phyloP scores from a whole-genome alignment of 768 basidiomycete genomes.

The Lactarius vividus region DNA sequence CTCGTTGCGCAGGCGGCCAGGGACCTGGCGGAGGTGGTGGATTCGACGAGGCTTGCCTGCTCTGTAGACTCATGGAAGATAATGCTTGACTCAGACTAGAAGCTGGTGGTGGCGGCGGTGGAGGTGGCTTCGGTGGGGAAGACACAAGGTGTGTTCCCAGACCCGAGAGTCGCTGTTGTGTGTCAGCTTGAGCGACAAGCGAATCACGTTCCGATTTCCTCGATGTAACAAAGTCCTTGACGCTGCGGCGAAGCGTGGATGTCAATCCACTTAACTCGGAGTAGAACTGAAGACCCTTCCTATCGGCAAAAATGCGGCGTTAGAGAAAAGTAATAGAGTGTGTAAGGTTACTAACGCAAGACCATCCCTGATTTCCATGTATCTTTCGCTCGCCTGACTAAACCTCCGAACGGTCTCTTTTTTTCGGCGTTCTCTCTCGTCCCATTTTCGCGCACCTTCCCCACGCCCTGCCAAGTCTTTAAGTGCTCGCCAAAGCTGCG shows the following conservation, averaged over 20 bases:
- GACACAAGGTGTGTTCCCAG: slow-evolving; percentile 35
- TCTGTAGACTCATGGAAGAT: slow-evolving; percentile 52
- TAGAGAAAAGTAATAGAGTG: slow-evolving; percentile 18
- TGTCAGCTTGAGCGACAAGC: slow-evolving; percentile 66
- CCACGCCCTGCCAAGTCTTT: slow-evolving; percentile 73
- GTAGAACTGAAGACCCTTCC: slow-evolving; percentile 90
- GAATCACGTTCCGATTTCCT: slow-evolving; percentile 69
- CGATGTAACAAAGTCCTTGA: slow-evolving; percentile 57
- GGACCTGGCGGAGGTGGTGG: slow-evolving; percentile 34
- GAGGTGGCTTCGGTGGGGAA: slow-evolving; percentile 38
- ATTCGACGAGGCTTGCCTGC: slow-evolving; percentile 34
- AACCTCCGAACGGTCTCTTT: slow-evolving; percentile 73
- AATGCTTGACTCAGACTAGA: slow-evolving; percentile 49
- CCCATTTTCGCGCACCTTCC: slow-evolving; percentile 74
- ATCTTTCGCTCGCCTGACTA: slow-evolving; percentile 73
- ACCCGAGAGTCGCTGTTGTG: slow-evolving; percentile 57
- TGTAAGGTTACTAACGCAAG: slow-evolving; percentile 57
- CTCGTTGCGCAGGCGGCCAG: slow-evolving; percentile 28
- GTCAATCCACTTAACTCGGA: slow-evolving; percentile 69
- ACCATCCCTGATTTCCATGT: slow-evolving; percentile 84
- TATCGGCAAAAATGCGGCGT: slow-evolving; percentile 34
- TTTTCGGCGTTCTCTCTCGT: slow-evolving; percentile 76
- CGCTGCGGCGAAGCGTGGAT: slow-evolving; percentile 53
- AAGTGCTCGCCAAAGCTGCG: slow-evolving; percentile 68
- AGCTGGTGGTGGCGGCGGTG: slow-evolving; percentile 17